A percentile compares a stretch with the other conserved stretches of the same genome.
Conservation (phyloP, 2,329 filamentous ascomycete genomes). For the Sclerotinia spermophila region DNA sequence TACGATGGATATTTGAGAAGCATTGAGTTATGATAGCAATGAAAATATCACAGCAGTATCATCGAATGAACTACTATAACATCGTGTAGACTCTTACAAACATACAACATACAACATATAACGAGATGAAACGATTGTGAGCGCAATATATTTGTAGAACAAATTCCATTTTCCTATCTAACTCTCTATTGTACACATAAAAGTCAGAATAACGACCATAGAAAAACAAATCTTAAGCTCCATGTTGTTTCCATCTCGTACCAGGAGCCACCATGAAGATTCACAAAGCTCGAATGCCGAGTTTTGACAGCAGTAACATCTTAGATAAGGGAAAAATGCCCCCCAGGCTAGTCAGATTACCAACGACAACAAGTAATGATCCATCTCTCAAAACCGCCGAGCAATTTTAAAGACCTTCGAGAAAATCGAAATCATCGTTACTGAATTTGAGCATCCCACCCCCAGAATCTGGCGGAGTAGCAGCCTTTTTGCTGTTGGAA, state of each 20-base stretch:
- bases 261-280: not conserved
- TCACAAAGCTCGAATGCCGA: not conserved
- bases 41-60: not conserved
- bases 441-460: not conserved
- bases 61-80: not conserved
- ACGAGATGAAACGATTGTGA: not conserved
- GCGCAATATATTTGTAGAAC: not conserved
- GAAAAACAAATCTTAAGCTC: not conserved
- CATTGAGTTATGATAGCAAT: not conserved
- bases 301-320: not conserved
- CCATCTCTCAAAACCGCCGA: not conserved
- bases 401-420: not conserved
- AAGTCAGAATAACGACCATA: not conserved
- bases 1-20: not conserved
- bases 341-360: not conserved
- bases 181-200: not conserved
- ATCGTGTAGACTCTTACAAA: not conserved
- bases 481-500: too few relatives aligned
- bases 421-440: not conserved
- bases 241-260: too few relatives aligned
- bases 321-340: too few relatives aligned
- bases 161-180: not conserved
- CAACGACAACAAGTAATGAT: not conserved
- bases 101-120: too few relatives aligned
- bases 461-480: too few relatives aligned